A percentile compares a stretch with the other conserved stretches of the same genome.
Conservation (phyloP, 805 yeast genomes). For the Metschnikowia picachoensis region DNA sequence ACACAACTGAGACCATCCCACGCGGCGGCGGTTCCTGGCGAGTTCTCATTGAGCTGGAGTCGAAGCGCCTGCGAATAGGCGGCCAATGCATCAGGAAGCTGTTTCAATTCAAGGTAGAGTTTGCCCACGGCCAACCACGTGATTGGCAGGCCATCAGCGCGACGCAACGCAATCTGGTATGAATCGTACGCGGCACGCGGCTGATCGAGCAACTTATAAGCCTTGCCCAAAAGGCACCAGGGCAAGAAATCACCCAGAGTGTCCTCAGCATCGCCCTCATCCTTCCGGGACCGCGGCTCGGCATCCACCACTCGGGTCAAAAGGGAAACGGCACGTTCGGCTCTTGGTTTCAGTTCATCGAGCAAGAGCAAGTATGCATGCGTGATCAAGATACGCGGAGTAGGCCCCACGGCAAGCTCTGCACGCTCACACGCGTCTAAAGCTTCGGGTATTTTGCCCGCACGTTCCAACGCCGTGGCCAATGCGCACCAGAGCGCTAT, state of each 20-base stretch:
- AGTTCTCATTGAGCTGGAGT: constrained; percentile 44
- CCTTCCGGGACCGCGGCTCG: constrained; percentile 16
- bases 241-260: constrained; percentile 50
- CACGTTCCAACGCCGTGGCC: constrained; percentile 49
- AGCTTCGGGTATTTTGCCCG: constrained; percentile 48
- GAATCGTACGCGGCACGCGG: constrained; percentile 53
- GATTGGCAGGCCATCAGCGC: constrained; percentile 51
- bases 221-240: constrained; percentile 53
- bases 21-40: constrained; percentile 50
- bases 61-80: constrained; percentile 66
- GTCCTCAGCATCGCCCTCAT: constrained; percentile 15
- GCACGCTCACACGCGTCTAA: constrained; percentile 48
- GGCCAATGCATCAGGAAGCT: constrained; percentile 60
- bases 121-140: constrained; percentile 68
- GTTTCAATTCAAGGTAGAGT: constrained; percentile 54
- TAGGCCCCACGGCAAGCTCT: constrained; percentile 40
- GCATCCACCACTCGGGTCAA: constrained; percentile 18
- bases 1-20: constrained; percentile 66
- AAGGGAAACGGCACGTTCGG: constrained; percentile 18
- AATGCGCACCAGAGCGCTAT: constrained; percentile 52
- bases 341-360: constrained; percentile 20
- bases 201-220: constrained; percentile 43
- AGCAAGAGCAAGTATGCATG: constrained; percentile 48
- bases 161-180: constrained; percentile 50
- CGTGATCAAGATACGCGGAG: constrained; percentile 42